Conservation (phyloP, 1,284 basidiomycete species). For the Gymnopus androsaceus region DNA sequence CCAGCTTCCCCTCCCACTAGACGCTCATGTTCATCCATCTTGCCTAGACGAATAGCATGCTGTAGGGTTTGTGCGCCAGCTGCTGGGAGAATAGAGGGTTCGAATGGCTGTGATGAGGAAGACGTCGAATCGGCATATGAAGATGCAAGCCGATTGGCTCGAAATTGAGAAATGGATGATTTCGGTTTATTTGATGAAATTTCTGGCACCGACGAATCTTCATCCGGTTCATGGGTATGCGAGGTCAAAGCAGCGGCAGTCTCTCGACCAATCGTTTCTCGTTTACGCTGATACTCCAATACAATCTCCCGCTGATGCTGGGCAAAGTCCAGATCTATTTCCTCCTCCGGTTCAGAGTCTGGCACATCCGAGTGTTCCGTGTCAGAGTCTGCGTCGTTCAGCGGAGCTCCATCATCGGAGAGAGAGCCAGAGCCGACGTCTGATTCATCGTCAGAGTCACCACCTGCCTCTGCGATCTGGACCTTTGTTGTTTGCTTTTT, state of each 20-base stretch:
- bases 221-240: conserved; percentile 41
- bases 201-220: conserved; percentile 23
- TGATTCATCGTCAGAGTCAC: conserved; percentile 56
- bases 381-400: conserved; percentile 26
- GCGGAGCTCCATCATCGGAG: conserved; percentile 18
- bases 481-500: conserved; percentile 5
- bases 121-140: conserved; percentile 43
- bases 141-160: conserved; percentile 49
- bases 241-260: conserved; percentile 51
- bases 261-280: conserved; percentile 54
- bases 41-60: conserved; percentile 61
- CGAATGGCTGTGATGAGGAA: conserved; percentile 35
- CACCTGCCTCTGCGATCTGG: conserved; percentile 27
- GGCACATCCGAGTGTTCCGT: conserved; percentile 27
- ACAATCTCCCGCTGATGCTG: conserved; percentile 73
- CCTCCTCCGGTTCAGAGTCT: conserved; percentile 43
- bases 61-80: conserved; percentile 54
- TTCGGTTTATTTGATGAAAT: conserved; percentile 29
- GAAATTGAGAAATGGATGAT: conserved; percentile 59
- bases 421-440: conserved; percentile 22
- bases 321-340: conserved; percentile 58
- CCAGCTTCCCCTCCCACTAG: conserved; percentile 56
- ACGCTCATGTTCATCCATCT: conserved; percentile 51
- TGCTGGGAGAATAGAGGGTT: conserved; percentile 50
- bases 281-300: conserved; percentile 67